phyloP scores from a whole-genome alignment of 306 rosid species.

The Sicyos baderoa region DNA sequence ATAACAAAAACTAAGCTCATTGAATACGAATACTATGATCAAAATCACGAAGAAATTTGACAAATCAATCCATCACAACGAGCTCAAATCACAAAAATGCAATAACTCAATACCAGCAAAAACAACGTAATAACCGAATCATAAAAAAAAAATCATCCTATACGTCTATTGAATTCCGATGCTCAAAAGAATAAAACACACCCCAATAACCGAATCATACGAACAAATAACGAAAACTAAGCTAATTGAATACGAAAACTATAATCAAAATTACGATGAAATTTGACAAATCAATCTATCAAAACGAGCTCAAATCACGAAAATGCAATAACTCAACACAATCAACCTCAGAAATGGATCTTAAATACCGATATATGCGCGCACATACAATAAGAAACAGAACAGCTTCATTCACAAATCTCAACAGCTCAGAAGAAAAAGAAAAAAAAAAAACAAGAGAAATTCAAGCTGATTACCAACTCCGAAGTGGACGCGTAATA shows the following conservation, averaged over 20 bases:
- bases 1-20: background rate
- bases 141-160: background rate
- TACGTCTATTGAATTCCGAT: background rate
- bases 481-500: slow-evolving; percentile 50
- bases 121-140: background rate
- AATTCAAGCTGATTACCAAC: slow-evolving; percentile 31
- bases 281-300: background rate
- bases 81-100: background rate
- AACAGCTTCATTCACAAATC: background rate
- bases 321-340: background rate
- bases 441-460: background rate
- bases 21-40: background rate
- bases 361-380: background rate
- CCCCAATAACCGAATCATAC: background rate
- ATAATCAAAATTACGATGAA: background rate
- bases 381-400: background rate
- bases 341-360: background rate
- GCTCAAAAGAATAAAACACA: background rate
- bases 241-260: background rate
- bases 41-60: background rate
- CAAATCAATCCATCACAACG: background rate
- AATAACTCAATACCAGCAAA: background rate
- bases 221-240: background rate
- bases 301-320: background rate
- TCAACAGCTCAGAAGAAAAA: background rate